A percentile compares a stretch with the other conserved stretches of the same genome.
phyloP scores from a whole-genome alignment of 192 early-diverging fungal species.

The Podila epicladia region DNA sequence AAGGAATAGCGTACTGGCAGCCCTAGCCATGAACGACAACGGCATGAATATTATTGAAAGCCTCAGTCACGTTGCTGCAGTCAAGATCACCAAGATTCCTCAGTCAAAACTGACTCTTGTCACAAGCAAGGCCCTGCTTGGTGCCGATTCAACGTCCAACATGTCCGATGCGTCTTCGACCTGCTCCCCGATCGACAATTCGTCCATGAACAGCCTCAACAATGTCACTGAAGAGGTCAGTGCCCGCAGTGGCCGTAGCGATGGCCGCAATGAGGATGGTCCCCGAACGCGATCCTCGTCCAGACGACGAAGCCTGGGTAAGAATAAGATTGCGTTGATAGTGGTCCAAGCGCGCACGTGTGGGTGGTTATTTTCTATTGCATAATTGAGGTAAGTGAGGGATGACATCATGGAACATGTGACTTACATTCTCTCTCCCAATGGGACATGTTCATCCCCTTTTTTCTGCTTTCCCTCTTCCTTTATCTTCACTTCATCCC shows the following conservation, averaged over 20 bases:
- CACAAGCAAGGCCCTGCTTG: not conserved
- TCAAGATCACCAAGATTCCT: not conserved
- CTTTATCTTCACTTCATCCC: not conserved
- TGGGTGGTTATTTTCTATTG: not conserved
- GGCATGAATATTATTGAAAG: not conserved
- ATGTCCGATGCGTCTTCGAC: not conserved
- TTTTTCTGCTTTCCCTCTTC: not conserved
- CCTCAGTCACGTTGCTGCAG: not conserved
- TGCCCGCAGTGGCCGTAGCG: not conserved
- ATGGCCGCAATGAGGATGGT: not conserved
- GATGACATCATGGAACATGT: not conserved
- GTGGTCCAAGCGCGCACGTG: too few species aligned
- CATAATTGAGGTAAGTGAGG: too few species aligned
- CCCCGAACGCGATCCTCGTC: slow-evolving; percentile 1
- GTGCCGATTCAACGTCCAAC: not conserved
- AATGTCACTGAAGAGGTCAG: not conserved
- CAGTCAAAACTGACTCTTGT: not conserved
- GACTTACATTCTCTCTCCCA: not conserved
- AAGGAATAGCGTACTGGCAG: not conserved
- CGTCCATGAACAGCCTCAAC: not conserved
- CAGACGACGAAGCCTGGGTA: not conserved
- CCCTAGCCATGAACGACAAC: not conserved
- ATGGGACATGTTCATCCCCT: not conserved
- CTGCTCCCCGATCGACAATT: not conserved
- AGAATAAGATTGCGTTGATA: not conserved